Conservation (phyloP, 129 eudicot genomes). For the Flaveria bidentis region DNA sequence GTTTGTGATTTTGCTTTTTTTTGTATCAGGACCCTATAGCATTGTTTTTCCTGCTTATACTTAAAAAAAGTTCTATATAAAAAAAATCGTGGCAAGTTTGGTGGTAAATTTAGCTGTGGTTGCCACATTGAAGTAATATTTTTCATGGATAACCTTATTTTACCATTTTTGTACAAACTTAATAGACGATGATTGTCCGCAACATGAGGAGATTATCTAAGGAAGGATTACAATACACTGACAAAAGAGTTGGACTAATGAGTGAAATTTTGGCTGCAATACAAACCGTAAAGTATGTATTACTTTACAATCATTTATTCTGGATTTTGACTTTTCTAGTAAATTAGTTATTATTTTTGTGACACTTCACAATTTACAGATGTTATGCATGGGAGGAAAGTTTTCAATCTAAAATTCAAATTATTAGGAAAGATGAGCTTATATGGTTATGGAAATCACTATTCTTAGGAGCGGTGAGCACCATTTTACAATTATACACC, state of each 20-base stretch:
- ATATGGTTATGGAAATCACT: constrained; percentile 74
- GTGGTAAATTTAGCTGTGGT: neutral
- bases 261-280: constrained; percentile 88
- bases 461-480: constrained; percentile 62
- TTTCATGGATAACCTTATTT: neutral
- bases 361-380: constrained; percentile 44
- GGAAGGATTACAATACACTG: constrained; percentile 90
- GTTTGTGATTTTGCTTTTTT: neutral
- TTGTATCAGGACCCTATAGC: neutral
- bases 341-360: neutral
- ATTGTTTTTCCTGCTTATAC: too few species aligned
- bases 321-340: neutral
- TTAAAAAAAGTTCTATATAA: neutral
- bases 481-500: constrained; percentile 6
- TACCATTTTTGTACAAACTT: constrained; percentile 17
- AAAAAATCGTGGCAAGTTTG: neutral
- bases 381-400: constrained; percentile 91
- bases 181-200: constrained; percentile 76
- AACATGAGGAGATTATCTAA: constrained; percentile 83
- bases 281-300: constrained; percentile 88
- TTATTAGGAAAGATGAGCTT: constrained; percentile 61
- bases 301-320: neutral
- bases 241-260: constrained; percentile 95
- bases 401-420: constrained; percentile 62
- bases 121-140: neutral